phyloP scores from a whole-genome alignment of 2,329 filamentous ascomycete genomes.

The Cadophora sp. region DNA sequence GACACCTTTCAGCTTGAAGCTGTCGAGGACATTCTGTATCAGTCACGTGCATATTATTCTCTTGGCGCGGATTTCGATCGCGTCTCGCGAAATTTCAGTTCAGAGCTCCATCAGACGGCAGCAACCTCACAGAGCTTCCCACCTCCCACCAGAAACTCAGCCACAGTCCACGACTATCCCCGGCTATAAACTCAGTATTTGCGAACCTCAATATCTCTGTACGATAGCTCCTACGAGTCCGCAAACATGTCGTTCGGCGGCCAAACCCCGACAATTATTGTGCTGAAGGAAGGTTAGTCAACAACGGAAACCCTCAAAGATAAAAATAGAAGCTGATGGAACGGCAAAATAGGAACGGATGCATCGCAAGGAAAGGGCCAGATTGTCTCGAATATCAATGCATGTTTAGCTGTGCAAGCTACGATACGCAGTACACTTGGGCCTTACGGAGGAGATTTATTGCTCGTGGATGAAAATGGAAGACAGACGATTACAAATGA shows the following conservation, averaged over 20 bases:
- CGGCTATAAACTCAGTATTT: not conserved
- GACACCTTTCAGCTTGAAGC: not conserved
- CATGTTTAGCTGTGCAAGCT: constrained; percentile 91
- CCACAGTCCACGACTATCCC: not conserved
- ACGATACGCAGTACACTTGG: constrained; percentile 96
- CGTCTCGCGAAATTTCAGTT: constrained; percentile 28
- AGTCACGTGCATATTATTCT: not conserved
- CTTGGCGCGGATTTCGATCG: constrained; percentile 21
- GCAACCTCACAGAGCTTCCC: constrained; percentile 19
- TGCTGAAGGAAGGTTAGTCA: constrained; percentile 90
- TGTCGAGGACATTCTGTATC: not conserved
- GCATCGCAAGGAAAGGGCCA: constrained; percentile 96
- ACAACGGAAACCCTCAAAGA: constrained; percentile 3
- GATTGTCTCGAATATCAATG: constrained; percentile 97
- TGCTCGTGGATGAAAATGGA: constrained; percentile 96
- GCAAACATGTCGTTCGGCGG: constrained; percentile 88
- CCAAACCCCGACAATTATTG: constrained; percentile 96
- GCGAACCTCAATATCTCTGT: not conserved
- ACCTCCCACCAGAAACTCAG: constrained; percentile 10
- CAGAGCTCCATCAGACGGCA: constrained; percentile 23
- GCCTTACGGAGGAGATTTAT: constrained; percentile 93
- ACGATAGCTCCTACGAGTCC: constrained; percentile 16
- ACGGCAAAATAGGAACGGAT: constrained; percentile 77
- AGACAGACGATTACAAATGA: constrained; percentile 98
- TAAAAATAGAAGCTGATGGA: constrained; percentile 20